Base-by-base conservation (phyloP, 1,284 basidiomycete genomes). In the Moniliophthora roreri region DNA sequence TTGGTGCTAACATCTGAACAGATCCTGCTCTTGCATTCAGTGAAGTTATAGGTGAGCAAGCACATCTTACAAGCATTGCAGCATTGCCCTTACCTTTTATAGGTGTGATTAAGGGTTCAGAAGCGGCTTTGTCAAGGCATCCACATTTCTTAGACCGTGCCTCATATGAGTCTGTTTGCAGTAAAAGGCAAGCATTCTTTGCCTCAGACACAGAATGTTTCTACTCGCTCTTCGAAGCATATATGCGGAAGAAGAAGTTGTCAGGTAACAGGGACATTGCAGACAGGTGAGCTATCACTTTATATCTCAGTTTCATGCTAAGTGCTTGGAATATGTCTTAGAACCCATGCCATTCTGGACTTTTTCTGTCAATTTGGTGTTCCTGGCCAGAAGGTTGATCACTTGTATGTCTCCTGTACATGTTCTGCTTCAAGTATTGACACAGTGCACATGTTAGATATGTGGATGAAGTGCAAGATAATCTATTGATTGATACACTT, bases 391-490 rank as follows among this genome's bases (percentile, higher is more conserved):
- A 78, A 71, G 53, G 62, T 87, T 1, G 80, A 88, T 58, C 84
- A 77, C 59, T 56, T 89, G 83, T 88, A 54, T 50, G 81, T 66
- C 8, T 35, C 13, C 20, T 18, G 11, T 38, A 39, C n/a, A n/a
- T n/a, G 15, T 36, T 15, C 1, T 18, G 4, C 15, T 26, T 4
- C 4, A 1, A 32, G 23, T 60, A 32, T 60, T 42, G 3, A 28
- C 4, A n/a, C n/a, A n/a, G n/a, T n/a, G n/a, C n/a, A n/a, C n/a
- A n/a, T n/a, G n/a, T n/a, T 44, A 87, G 87, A 15, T 89, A 87
- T 62, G 74, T 89, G 1, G 88, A 90, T 52, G 87, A 91, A 65
- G 82, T 78, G 0, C 87, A 90, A 61, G 88, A 90, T 57, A 86
- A 87, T 55, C 67, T 89, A 0, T 67, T 89, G 9, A 79, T 89